These are phyloP conservation scores for Cercospora sojina DNA, from an alignment of 2,329 filamentous ascomycete genomes.

Conservation along the genomic window DNA sequence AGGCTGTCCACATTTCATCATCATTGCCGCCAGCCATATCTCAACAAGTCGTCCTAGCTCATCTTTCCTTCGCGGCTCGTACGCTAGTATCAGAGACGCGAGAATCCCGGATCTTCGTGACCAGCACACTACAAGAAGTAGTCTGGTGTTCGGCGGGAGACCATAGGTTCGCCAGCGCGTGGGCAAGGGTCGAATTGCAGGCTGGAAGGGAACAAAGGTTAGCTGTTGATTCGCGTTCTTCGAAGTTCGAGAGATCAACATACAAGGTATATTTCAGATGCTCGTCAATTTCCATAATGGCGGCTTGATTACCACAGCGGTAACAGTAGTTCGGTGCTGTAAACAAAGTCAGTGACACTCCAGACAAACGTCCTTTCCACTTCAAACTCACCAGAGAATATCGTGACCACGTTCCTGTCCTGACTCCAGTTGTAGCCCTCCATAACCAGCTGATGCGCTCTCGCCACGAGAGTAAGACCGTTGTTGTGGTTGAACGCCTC, in stretches of 20 bases:
- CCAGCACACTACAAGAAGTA: constrained; percentile 80
- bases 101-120: constrained; percentile 8
- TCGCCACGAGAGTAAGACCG: constrained; percentile 87
- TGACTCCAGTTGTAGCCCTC: constrained; percentile 99
- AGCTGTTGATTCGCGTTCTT: background rate
- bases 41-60: background rate
- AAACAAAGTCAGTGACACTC: constrained; percentile 34
- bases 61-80: background rate
- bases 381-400: constrained; percentile 75
- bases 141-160: constrained; percentile 89
- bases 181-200: constrained; percentile 99
- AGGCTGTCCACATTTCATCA: background rate
- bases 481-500: constrained; percentile 99
- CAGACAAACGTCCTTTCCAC: background rate
- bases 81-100: constrained; percentile 1
- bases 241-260: constrained; percentile 44
- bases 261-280: constrained; percentile 99
- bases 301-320: constrained; percentile 96
- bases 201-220: constrained; percentile 53
- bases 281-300: constrained; percentile 99
- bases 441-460: constrained; percentile 98
- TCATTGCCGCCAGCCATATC: constrained; percentile 4
- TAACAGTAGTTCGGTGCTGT: constrained; percentile 78
- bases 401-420: constrained; percentile 95
- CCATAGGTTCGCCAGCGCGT: constrained; percentile 96